These are phyloP conservation scores for Lactarius akahatsu DNA, from an alignment of 768 basidiomycete genomes.

Conservation along the genomic window DNA sequence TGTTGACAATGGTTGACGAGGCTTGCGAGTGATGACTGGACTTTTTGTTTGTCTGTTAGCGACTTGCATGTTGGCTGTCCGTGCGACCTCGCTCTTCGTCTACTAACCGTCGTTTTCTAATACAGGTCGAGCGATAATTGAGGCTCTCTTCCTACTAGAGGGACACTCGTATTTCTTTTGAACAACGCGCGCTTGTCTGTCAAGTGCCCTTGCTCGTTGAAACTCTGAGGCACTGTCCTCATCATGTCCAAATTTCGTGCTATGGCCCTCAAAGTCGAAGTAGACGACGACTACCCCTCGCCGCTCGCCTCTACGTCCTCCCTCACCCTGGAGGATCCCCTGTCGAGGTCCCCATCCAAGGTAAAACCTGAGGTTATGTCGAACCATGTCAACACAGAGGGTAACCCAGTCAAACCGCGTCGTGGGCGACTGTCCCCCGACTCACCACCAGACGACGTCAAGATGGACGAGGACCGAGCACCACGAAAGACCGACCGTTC, in stretches of 20 bases:
- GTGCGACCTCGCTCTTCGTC: slow-evolving; percentile 11
- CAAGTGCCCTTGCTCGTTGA: slow-evolving; percentile 17
- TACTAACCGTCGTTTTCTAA: slow-evolving; percentile 24
- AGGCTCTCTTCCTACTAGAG: slow-evolving; percentile 13
- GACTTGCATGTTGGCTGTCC: slow-evolving; percentile 22
- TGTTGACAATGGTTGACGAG: slow-evolving; percentile 6
- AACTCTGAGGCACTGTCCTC: slow-evolving; percentile 6
- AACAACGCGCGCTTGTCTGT: slow-evolving; percentile 17
- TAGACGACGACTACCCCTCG: slow-evolving; percentile 6
- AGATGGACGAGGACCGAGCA: slow-evolving; percentile 31
- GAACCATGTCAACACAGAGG: slow-evolving; percentile 26
- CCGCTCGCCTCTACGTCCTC: slow-evolving; percentile 25
- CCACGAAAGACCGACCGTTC: slow-evolving; percentile 29
- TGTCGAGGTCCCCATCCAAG: slow-evolving; percentile 19
- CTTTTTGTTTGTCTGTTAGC: not conserved
- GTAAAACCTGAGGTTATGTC: not conserved
- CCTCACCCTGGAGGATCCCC: slow-evolving; percentile 23
- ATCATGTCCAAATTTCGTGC: slow-evolving; percentile 26
- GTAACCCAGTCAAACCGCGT: slow-evolving; percentile 13
- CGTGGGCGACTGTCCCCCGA: slow-evolving; percentile 34
- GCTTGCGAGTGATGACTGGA: not conserved
- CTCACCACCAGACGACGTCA: slow-evolving; percentile 33
- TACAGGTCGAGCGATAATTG: slow-evolving; percentile 23
- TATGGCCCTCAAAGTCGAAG: slow-evolving; percentile 26
- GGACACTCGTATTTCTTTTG: slow-evolving; percentile 4